Percentiles rank a stretch among this genome's conserved stretches.
These are phyloP conservation scores for Aspergillus brunneoviolaceus DNA, from an alignment of 2,329 filamentous ascomycete species.

Conservation along the genomic window DNA sequence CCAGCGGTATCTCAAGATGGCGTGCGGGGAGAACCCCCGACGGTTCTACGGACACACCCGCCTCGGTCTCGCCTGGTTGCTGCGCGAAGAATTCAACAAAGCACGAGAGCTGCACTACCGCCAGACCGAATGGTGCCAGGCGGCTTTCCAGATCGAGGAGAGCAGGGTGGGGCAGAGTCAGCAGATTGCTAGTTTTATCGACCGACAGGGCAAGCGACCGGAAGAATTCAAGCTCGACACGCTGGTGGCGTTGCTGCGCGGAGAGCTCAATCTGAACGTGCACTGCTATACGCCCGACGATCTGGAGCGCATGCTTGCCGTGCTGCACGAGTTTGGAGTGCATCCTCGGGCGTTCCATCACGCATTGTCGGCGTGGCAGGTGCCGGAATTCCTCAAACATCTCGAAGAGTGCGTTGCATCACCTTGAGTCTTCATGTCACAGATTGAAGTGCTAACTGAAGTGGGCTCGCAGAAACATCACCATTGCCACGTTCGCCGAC, in stretches of 20 bases:
- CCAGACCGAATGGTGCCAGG: neutral
- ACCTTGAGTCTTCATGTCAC: too few species aligned
- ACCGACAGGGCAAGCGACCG: neutral
- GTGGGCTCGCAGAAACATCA: constrained; percentile 37
- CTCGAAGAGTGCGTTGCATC: neutral
- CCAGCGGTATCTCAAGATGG: constrained; percentile 76
- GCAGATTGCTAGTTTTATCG: neutral
- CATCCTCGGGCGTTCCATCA: constrained; percentile 67
- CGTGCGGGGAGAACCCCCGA: constrained; percentile 70
- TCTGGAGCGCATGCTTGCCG: constrained; percentile 59
- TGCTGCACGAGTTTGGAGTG: constrained; percentile 71
- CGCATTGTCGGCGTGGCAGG: constrained; percentile 65
- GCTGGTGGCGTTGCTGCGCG: constrained; percentile 61
- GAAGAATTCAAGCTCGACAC: constrained; percentile 62
- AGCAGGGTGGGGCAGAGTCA: neutral
- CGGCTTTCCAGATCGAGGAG: neutral
- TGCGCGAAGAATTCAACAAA: constrained; percentile 64
- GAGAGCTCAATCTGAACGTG: constrained; percentile 68
- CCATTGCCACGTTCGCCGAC: constrained; percentile 65
- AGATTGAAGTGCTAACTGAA: neutral
- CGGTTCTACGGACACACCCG: constrained; percentile 60
- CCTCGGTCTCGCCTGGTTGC: constrained; percentile 68
- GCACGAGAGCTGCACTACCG: constrained; percentile 19
- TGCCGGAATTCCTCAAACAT: constrained; percentile 55
- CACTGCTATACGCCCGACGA: constrained; percentile 72